phyloP scores from a whole-genome alignment of 192 early-diverging fungal genomes.

The Backusella luteola region DNA sequence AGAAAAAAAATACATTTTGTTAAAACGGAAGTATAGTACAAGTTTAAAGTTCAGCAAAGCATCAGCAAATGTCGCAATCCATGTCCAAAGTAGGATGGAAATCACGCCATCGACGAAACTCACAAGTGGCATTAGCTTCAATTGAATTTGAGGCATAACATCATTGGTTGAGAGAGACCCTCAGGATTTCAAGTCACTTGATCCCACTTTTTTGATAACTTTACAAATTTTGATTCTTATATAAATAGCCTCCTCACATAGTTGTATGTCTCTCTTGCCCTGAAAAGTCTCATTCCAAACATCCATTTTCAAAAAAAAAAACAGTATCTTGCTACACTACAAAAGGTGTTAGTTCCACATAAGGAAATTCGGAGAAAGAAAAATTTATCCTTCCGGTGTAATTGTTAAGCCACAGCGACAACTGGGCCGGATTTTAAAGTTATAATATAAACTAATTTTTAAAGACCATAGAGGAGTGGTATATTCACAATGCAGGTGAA shows the following conservation, averaged over 20 bases:
- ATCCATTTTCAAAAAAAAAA: not conserved
- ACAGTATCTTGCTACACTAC: no score
- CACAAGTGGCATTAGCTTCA: not conserved
- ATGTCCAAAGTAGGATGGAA: not conserved
- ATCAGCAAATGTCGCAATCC: conserved; percentile 1
- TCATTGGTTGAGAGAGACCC: not conserved
- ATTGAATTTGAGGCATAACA: conserved; percentile 1
- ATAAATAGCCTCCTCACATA: not conserved
- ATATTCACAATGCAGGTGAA: no score
- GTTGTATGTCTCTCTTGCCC: not conserved
- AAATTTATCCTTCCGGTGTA: no score
- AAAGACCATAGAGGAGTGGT: no score
- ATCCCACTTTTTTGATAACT: not conserved
- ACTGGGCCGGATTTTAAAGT: no score
- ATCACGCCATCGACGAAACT: conserved; percentile 6
- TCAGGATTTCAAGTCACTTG: not conserved
- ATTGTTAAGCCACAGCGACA: no score
- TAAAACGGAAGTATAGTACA: not conserved
- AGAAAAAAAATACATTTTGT: not conserved
- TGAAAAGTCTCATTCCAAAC: not conserved
- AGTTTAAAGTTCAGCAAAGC: not conserved
- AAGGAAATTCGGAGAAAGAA: no score
- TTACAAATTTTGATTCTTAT: not conserved
- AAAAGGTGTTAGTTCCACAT: no score
- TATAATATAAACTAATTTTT: no score